These are phyloP conservation scores for Mycena chlorophos DNA, from an alignment of 768 basidiomycete species.

Conservation along the genomic window DNA sequence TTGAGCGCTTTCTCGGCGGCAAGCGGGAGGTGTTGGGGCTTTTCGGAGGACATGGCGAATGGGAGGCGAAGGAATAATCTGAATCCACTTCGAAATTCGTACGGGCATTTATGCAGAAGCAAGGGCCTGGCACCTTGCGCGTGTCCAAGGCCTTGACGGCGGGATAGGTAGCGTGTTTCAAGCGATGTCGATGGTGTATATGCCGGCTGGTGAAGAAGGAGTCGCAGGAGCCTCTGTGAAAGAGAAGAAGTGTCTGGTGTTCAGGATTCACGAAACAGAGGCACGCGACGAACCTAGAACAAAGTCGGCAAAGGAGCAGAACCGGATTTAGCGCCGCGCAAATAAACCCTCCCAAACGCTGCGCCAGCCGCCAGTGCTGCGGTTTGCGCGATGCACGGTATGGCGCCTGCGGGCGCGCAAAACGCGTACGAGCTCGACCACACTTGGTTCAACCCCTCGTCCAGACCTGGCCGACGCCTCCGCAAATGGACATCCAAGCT, in stretches of 20 bases:
- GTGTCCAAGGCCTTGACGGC: constrained; percentile 1
- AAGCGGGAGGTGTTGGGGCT: not conserved
- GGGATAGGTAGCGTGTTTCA: not conserved
- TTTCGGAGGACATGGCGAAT: not conserved
- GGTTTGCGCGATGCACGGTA: not conserved
- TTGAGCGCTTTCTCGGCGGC: not conserved
- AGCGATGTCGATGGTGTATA: no score
- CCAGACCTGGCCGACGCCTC: constrained; percentile 20
- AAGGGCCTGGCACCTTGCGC: constrained; percentile 11
- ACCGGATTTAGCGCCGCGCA: not conserved
- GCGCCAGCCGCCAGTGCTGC: not conserved
- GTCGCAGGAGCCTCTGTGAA: not conserved
- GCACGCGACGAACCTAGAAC: not conserved
- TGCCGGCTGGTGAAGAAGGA: no score
- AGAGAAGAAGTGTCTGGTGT: not conserved
- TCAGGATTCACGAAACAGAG: not conserved
- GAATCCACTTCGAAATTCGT: constrained; percentile 11
- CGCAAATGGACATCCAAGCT: constrained; percentile 17
- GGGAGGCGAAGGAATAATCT: no score
- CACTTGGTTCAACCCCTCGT: constrained; percentile 9
- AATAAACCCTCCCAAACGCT: constrained; percentile 12
- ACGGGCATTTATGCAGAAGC: constrained; percentile 1
- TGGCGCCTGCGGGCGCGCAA: constrained; percentile 12
- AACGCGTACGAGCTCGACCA: constrained; percentile 12
- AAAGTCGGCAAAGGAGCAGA: no score